A percentile compares a stretch with the other conserved stretches of the same genome.
Evolutionary conservation across 2,329 filamentous ascomycete species (phyloP).

Genomic region (Dactylellina drechsleri): DNA sequence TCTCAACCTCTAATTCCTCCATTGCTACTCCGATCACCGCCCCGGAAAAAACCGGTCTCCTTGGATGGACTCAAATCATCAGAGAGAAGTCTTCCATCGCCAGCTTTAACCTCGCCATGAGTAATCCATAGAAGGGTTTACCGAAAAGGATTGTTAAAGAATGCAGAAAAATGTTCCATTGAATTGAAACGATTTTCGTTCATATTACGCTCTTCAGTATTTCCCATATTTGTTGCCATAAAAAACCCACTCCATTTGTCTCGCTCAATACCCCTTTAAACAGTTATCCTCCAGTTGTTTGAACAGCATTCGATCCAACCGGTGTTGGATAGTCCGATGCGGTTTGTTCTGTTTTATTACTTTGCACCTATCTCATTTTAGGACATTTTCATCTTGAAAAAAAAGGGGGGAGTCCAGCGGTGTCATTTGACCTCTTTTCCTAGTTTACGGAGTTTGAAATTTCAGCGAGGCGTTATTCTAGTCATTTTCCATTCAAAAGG

Average conservation of each 20-base stretch:
- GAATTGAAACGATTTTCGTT: constrained; percentile 19
- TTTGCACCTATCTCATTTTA: constrained; percentile 24
- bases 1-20: constrained; percentile 25
- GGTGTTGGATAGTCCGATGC: constrained; percentile 24
- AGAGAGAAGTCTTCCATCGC: constrained; percentile 62
- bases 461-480: constrained; percentile 49
- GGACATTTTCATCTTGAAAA: background rate
- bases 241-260: background rate
- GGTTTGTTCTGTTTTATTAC: constrained; percentile 8
- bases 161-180: background rate
- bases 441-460: constrained; percentile 36
- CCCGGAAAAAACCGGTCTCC: constrained; percentile 68
- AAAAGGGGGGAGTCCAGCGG: constrained; percentile 50
- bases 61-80: constrained; percentile 65
- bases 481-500: constrained; percentile 35
- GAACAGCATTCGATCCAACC: constrained; percentile 5
- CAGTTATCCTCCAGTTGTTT: constrained; percentile 6
- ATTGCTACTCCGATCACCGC: constrained; percentile 57
- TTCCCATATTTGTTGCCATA: constrained; percentile 4
- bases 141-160: constrained; percentile 14
- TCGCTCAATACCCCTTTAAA: constrained; percentile 2
- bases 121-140: constrained; percentile 51
- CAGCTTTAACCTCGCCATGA: constrained; percentile 53
- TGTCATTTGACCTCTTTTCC: constrained; percentile 51
- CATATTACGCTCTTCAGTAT: constrained; percentile 1